A percentile compares a stretch with the other conserved stretches of the same genome.
Conservation (phyloP, 2,329 filamentous ascomycete species). For the Chaetomiaceae sp. region DNA sequence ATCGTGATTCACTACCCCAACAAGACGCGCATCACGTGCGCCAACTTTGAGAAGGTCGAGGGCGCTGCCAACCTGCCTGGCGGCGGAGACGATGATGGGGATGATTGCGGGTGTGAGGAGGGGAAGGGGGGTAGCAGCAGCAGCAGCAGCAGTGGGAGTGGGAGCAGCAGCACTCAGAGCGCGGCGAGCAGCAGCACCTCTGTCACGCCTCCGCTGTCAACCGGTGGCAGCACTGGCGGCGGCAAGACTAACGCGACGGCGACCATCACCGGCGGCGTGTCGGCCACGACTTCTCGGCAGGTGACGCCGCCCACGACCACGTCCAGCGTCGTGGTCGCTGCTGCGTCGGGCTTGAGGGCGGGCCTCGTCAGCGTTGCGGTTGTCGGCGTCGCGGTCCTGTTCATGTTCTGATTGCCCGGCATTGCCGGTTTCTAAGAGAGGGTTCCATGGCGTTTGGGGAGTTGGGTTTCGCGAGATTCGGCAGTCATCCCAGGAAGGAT, state of each 20-base stretch:
- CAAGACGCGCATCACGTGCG: slow-evolving; percentile 60
- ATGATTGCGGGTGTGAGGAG: too few relatives aligned
- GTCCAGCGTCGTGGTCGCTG: slow-evolving; percentile 1
- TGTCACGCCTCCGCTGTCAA: background rate
- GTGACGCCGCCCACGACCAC: background rate
- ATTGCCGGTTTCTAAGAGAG: background rate
- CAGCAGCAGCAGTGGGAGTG: too few relatives aligned
- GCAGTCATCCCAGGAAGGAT: too few relatives aligned
- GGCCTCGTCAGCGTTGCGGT: slow-evolving; percentile 13
- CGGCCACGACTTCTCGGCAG: background rate
- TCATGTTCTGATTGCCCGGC: slow-evolving; percentile 22
- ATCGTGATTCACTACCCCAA: slow-evolving; percentile 62
- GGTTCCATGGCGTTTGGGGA: slow-evolving; percentile 13
- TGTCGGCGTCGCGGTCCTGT: slow-evolving; percentile 24
- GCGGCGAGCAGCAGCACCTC: background rate
- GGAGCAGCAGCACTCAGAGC: background rate
- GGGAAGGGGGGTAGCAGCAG: too few relatives aligned
- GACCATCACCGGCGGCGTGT: background rate
- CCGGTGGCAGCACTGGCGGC: background rate
- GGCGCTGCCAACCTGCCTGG: slow-evolving; percentile 7
- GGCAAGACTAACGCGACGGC: slow-evolving; percentile 2
- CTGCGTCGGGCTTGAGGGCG: slow-evolving; percentile 18
- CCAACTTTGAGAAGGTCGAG: slow-evolving; percentile 49
- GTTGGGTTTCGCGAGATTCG: background rate
- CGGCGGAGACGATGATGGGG: background rate